Base-by-base conservation (phyloP, 345 rosid species). In the Salix purpurea region DNA sequence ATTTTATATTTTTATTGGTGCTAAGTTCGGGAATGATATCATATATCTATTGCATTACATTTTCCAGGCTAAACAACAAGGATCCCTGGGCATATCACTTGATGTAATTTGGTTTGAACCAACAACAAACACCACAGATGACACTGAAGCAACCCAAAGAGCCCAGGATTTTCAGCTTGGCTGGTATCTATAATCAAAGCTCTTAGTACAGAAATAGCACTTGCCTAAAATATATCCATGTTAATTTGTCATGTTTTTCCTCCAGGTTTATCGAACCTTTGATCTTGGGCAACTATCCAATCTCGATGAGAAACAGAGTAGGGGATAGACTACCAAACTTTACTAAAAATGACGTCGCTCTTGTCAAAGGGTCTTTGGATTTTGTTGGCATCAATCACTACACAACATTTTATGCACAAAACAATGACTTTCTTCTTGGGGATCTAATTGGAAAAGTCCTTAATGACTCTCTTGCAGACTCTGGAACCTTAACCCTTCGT, bases 141-240 rank as follows among this genome's bases (percentile, higher is more conserved):
- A 92, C 76, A 87, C 77, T 42, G 92, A 90, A 81, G 99, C 99
- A 39, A 83, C 97, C 64, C 91, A 96, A 83, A 87, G 94, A 84
- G 98, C 99, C 12, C 98, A 89, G 87, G 99, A 96, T 78, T 96
- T 96, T 86, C 99, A 96, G 86, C 89, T 96, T 80, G 99, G 97
- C 77, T 96, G 99, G 99, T 91, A 89, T 82, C 6, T 37, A n/a
- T 32, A 2, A 30, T 16, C 62, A 19, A 23, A 7, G 10, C 46
- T 26, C 15, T 39, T 9, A 5, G 16, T 12, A 15, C 42, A 37
- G 11, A 69, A 39, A 18, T 18, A 32, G 26, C 32, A 40, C 34
- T 62, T 26, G 19, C 30, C 34, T 60, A 50, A 36, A 6, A 12
- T n/a, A 18, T 7, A 0, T 15, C 15, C 36, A 52, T 15, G 34